A percentile compares a stretch with the other conserved stretches of the same genome.
phyloP scores from a whole-genome alignment of 768 basidiomycete genomes.

The Tylopilus plumbeoviolaceoides region DNA sequence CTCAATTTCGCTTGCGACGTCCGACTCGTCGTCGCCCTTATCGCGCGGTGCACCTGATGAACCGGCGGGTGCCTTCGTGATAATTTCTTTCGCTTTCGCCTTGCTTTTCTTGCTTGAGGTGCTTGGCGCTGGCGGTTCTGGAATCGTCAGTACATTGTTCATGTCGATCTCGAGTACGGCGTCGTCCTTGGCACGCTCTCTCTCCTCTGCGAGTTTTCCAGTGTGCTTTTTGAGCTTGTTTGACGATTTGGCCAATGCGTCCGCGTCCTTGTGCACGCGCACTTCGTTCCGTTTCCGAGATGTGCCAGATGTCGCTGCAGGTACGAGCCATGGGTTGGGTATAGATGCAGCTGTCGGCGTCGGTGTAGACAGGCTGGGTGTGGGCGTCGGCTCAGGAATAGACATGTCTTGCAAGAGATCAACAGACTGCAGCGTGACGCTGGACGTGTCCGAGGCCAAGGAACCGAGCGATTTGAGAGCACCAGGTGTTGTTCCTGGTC shows the following conservation, averaged over 20 bases:
- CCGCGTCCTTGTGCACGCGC: constrained; percentile 64
- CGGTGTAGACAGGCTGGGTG: constrained; percentile 15
- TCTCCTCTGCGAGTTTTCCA: constrained; percentile 53
- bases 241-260: constrained; percentile 58
- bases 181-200: constrained; percentile 64
- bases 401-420: constrained; percentile 41
- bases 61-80: constrained; percentile 6
- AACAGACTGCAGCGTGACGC: constrained; percentile 61
- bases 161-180: constrained; percentile 71
- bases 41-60: background rate
- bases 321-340: constrained; percentile 80
- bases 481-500: constrained; percentile 41
- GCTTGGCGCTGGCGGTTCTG: constrained; percentile 5
- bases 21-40: constrained; percentile 41
- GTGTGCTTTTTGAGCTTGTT: constrained; percentile 68
- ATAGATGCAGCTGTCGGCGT: constrained; percentile 5
- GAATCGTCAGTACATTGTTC: constrained; percentile 14
- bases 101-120: constrained; percentile 11
- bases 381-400: constrained; percentile 2
- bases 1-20: constrained; percentile 63
- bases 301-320: constrained; percentile 38
- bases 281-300: constrained; percentile 73
- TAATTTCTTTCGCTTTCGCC: constrained; percentile 11
- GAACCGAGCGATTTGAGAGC: constrained; percentile 26
- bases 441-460: constrained; percentile 55